A percentile compares a stretch with the other conserved stretches of the same genome.
Evolutionary conservation across 1,284 basidiomycete species (phyloP).

Genomic region (Cutaneotrichosporon cutaneum): DNA sequence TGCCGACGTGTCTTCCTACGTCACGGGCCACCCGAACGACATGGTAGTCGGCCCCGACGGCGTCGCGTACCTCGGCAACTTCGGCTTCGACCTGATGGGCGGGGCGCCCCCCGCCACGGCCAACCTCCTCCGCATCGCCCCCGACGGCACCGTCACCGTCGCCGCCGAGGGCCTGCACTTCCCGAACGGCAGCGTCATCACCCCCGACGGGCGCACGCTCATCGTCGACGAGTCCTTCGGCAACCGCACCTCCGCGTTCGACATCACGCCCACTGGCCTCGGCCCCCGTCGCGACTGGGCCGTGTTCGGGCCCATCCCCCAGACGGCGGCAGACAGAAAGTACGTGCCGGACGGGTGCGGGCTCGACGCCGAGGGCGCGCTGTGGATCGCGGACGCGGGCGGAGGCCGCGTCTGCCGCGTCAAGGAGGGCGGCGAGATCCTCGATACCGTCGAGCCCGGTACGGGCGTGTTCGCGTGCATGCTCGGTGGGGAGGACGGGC

Average conservation of each 20-base stretch:
- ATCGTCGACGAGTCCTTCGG: slow-evolving; percentile 16
- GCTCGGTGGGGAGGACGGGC: slow-evolving; percentile 13
- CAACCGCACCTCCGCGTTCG: slow-evolving; percentile 11
- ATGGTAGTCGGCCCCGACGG: slow-evolving; percentile 14
- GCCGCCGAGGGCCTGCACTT: slow-evolving; percentile 11
- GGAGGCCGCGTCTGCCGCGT: slow-evolving; percentile 12
- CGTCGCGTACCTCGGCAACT: slow-evolving; percentile 14
- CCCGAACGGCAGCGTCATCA: slow-evolving; percentile 14
- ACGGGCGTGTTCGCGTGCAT: slow-evolving; percentile 15
- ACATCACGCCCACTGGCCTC: slow-evolving; percentile 10
- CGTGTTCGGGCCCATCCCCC: slow-evolving; percentile 2
- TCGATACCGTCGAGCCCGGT: slow-evolving; percentile 8
- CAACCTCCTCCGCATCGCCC: slow-evolving; percentile 10
- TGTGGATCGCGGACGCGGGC: slow-evolving; percentile 14
- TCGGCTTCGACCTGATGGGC: slow-evolving; percentile 16
- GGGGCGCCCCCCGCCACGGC: not conserved
- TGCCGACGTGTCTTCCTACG: not conserved
- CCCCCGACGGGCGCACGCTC: slow-evolving; percentile 7
- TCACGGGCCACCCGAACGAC: slow-evolving; percentile 10
- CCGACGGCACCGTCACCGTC: slow-evolving; percentile 4
- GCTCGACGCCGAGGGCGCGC: slow-evolving; percentile 12
- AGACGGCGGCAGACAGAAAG: not conserved
- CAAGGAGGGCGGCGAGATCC: slow-evolving; percentile 8
- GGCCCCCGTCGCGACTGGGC: slow-evolving; percentile 16
- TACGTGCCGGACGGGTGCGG: slow-evolving; percentile 11